These are phyloP conservation scores for Phlebiopsis gigantea DNA, from an alignment of 768 basidiomycete species.

Conservation along the genomic window DNA sequence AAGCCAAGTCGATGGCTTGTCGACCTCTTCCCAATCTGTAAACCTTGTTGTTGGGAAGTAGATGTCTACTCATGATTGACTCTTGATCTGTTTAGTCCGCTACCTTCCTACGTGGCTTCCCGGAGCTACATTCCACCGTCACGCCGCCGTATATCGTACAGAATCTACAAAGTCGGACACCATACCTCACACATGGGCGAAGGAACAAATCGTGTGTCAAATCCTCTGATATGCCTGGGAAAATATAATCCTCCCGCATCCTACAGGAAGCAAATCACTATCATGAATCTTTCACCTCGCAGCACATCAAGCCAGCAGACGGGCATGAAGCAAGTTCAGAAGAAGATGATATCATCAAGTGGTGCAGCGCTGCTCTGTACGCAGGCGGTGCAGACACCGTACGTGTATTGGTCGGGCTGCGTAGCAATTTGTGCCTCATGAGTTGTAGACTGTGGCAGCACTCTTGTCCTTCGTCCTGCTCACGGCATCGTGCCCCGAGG, in stretches of 20 bases:
- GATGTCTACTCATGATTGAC: too few species aligned
- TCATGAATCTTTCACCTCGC: conserved; percentile 3
- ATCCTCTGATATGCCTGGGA: too few species aligned
- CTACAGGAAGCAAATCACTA: neutral
- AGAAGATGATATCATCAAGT: conserved; percentile 61
- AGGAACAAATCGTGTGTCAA: conserved; percentile 31
- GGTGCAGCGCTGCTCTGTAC: conserved; percentile 37
- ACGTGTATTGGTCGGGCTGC: conserved; percentile 2
- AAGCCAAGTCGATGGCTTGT: conserved; percentile 26
- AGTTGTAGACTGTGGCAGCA: conserved; percentile 8
- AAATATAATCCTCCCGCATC: neutral
- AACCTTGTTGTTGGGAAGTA: neutral
- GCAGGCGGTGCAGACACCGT: conserved; percentile 36
- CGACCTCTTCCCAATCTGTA: conserved; percentile 23
- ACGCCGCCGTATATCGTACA: conserved; percentile 14
- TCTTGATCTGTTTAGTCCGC: too few species aligned
- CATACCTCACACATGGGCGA: conserved; percentile 26
- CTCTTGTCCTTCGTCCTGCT: conserved; percentile 8
- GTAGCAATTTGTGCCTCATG: neutral
- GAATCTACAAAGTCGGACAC: conserved; percentile 24
- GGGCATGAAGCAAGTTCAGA: conserved; percentile 21
- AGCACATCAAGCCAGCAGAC: conserved; percentile 13
- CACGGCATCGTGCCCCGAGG: conserved; percentile 14
- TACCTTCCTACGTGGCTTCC: conserved; percentile 37
- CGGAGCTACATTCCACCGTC: conserved; percentile 31